A percentile compares a stretch with the other conserved stretches of the same genome.
These are phyloP conservation scores for Pseudopyricularia javanii DNA, from an alignment of 2,329 filamentous ascomycete species.

Conservation along the genomic window DNA sequence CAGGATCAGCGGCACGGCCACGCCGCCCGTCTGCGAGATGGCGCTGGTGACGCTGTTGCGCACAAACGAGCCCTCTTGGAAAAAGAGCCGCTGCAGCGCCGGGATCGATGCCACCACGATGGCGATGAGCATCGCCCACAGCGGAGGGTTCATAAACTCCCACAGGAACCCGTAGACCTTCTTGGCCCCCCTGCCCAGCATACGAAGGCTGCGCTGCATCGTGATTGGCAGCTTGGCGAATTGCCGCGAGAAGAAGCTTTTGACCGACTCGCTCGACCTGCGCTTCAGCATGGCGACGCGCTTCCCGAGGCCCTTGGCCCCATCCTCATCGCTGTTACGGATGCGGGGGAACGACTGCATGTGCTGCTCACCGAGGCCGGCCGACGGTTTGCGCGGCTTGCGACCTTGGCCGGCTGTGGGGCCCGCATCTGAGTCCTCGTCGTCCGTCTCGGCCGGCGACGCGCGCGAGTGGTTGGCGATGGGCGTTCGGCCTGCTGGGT, in stretches of 20 bases:
- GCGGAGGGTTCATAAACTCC: conserved; percentile 96
- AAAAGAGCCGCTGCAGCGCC: conserved; percentile 71
- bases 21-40: conserved; percentile 71
- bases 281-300: conserved; percentile 21
- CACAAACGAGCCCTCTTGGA: conserved; percentile 77
- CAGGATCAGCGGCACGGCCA: conserved; percentile 88
- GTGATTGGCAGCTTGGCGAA: conserved; percentile 28
- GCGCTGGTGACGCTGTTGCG: conserved; percentile 88
- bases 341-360: conserved; percentile 53
- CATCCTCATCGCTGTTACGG: conserved; percentile 26
- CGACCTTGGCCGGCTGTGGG: conserved; percentile 7
- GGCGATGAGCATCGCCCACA: conserved; percentile 94
- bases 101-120: conserved; percentile 85
- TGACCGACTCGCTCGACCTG: conserved; percentile 6
- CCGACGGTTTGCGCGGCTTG: conserved; percentile 5
- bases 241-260: conserved; percentile 10
- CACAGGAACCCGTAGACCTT: conserved; percentile 55
- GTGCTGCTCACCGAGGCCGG: conserved; percentile 25
- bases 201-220: conserved; percentile 21
- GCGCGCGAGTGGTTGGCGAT: conserved; percentile 35
- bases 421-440: conserved; percentile 23
- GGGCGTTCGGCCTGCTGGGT: conserved; percentile 44
- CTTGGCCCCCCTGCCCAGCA: conserved; percentile 19
- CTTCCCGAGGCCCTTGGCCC: conserved; percentile 26
- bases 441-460: conserved; percentile 35